Base-by-base conservation (phyloP, 2,329 filamentous ascomycete genomes). In the Colletotrichum sp. region DNA sequence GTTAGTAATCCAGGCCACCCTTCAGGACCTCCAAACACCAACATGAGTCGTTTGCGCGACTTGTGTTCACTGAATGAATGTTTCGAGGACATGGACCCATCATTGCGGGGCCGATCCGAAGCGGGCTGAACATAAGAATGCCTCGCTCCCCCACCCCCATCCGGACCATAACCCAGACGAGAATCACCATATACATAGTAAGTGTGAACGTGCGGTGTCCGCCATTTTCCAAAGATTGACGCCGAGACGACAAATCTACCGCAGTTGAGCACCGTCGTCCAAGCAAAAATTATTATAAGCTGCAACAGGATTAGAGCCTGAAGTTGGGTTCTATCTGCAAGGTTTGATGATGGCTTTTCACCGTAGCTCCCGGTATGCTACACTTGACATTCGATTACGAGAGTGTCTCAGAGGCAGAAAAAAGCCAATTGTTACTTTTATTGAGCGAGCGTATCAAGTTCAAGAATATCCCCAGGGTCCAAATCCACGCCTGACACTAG, bases 341-440 rank as follows among this genome's bases (percentile, higher is more conserved):
- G 18, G 39, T 6, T 44, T 10, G 39, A 6, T n/a, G 9, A 10
- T 44, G 39, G 39, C 39, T 6, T n/a, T n/a, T 49, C 3, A 49
- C 9, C 9, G 39, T 49, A 49, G 39, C 18, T 49, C 9, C 9
- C 18, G 5, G 8, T 12, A 49, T 21, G 18, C 9, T 49, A 49
- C 5, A n/a, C 9, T 44, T n/a, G 18, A 12, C 5, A n/a, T 44
- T n/a, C 0, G 3, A n/a, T n/a, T n/a, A 2, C 0, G 18, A n/a
- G 5, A 44, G 18, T 13, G 6, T n/a, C n/a, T 18, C 44, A 21
- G n/a, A 3, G 10, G 18, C 10, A 21, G 3, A 49, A 4, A 3
- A 12, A 6, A 12, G 2, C 10, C 10, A 49, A 5, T 8, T 7
- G 6, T 21, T 13, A 13, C n/a, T 24, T 10, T 13, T 24, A 52